Conservation (phyloP, 2,329 filamentous ascomycete species). For the Colletotrichum paranaense region DNA sequence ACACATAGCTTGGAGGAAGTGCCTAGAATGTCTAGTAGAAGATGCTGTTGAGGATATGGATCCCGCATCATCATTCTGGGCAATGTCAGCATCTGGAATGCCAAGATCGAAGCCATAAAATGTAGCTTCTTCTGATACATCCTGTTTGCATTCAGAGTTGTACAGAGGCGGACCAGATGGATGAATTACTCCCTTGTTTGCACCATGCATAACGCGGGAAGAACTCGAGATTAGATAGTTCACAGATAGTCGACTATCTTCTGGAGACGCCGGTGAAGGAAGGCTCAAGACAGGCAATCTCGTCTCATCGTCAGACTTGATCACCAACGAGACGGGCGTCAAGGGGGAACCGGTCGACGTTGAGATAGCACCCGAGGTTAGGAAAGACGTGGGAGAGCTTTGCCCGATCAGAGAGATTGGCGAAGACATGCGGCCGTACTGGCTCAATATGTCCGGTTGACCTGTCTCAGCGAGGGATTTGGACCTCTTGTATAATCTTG, state of each 20-base stretch:
- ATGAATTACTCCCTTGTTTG: constrained; percentile 37
- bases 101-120: constrained; percentile 80
- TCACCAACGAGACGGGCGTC: constrained; percentile 53
- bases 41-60: constrained; percentile 64
- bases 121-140: constrained; percentile 48
- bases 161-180: constrained; percentile 39
- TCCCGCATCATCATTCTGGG: constrained; percentile 76
- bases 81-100: constrained; percentile 75
- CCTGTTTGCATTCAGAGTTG: neutral
- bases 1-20: neutral
- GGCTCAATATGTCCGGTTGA: neutral
- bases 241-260: constrained; percentile 66
- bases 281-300: constrained; percentile 39
- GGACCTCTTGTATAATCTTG: constrained; percentile 26
- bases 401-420: constrained; percentile 16
- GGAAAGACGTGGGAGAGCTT: constrained; percentile 21
- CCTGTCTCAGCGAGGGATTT: constrained; percentile 24
- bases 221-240: constrained; percentile 71
- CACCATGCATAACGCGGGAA: constrained; percentile 45
- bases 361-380: constrained; percentile 41
- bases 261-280: constrained; percentile 39
- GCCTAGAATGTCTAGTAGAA: too few relatives aligned
- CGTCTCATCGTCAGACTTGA: constrained; percentile 51
- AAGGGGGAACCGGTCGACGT: constrained; percentile 48
- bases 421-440: constrained; percentile 12